Conservation (phyloP, 441 rosid genomes). For the Populus hybrid region DNA sequence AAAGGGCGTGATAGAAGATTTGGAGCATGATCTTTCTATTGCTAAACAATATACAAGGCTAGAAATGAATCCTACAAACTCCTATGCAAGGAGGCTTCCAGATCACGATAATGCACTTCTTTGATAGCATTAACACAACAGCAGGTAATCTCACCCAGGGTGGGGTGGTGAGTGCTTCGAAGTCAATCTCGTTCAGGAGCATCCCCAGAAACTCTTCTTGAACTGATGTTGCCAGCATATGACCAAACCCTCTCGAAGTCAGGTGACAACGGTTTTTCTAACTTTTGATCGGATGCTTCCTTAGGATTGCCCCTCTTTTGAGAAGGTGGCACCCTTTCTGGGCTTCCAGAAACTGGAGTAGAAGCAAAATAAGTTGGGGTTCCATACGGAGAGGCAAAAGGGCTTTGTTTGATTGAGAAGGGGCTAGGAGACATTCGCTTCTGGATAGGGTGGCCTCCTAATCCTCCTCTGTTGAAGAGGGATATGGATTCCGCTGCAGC, state of each 20-base stretch:
- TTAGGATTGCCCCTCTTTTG: slow-evolving; percentile 32
- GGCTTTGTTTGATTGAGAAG: slow-evolving; percentile 61
- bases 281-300: slow-evolving; percentile 39
- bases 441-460: slow-evolving; percentile 60
- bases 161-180: not conserved
- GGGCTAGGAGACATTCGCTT: slow-evolving; percentile 72
- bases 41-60: slow-evolving; percentile 38
- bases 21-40: slow-evolving; percentile 28
- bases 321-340: slow-evolving; percentile 47
- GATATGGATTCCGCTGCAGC: slow-evolving; percentile 63
- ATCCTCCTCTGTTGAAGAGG: slow-evolving; percentile 55
- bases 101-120: not conserved
- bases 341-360: slow-evolving; percentile 64
- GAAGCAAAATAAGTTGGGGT: slow-evolving; percentile 64
- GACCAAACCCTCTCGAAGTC: slow-evolving; percentile 79
- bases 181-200: slow-evolving; percentile 81
- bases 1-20: slow-evolving; percentile 26
- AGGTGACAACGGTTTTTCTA: slow-evolving; percentile 28
- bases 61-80: slow-evolving; percentile 14
- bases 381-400: slow-evolving; percentile 64
- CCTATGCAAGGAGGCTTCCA: slow-evolving; percentile 2
- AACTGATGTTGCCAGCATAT: slow-evolving; percentile 64
- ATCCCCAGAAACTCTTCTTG: slow-evolving; percentile 60
- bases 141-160: not conserved
- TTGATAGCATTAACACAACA: not conserved